Evolutionary conservation across 2,329 filamentous ascomycete genomes (phyloP).

Genomic region (Zymoseptoria pseudotritici): DNA sequence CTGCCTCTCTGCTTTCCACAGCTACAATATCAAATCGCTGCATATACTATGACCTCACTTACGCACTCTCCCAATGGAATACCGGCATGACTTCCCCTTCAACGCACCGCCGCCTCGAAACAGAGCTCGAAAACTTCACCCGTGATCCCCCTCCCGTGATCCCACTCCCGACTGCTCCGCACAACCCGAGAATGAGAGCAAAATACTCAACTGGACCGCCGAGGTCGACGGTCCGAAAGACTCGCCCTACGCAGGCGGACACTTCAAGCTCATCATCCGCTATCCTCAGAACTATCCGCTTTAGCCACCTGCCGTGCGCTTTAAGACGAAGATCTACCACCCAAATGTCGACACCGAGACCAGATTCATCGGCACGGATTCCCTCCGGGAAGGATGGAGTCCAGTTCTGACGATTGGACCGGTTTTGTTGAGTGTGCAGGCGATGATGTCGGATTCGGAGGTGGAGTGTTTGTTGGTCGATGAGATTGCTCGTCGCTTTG

Average conservation of each 20-base stretch:
- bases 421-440: neutral
- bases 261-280: neutral
- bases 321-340: neutral
- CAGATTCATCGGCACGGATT: neutral
- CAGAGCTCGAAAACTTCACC: neutral
- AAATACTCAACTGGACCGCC: neutral
- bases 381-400: neutral
- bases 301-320: neutral
- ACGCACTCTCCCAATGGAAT: neutral
- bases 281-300: neutral
- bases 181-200: neutral
- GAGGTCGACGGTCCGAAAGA: neutral
- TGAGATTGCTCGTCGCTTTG: neutral
- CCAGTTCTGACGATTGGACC: neutral
- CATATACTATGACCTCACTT: neutral
- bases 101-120: neutral
- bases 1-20: neutral
- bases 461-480: neutral
- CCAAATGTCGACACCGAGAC: neutral
- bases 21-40: no score
- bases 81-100: neutral
- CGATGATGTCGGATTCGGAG: neutral
- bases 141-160: neutral
- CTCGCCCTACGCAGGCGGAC: neutral
- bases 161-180: neutral